Base-by-base conservation (phyloP, 2,329 filamentous ascomycete species). In the Akanthomyces uredinophilus region DNA sequence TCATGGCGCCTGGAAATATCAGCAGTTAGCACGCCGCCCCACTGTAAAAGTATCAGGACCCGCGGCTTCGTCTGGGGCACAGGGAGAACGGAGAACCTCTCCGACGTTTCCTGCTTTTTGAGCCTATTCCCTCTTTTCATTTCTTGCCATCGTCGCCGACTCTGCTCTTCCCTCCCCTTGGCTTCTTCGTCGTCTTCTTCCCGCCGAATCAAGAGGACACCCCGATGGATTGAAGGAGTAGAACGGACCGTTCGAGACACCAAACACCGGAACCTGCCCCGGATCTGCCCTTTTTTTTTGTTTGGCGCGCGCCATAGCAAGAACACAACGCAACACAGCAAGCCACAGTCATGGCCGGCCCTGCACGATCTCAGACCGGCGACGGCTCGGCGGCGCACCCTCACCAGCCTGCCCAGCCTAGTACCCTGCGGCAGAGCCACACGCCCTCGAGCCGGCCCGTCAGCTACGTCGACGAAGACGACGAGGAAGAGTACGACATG, bases 381-480 rank as follows among this genome's bases (percentile, higher is more conserved):
- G 69, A 68, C 66, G 72, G 71, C 49, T 59, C 58, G 32, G 44
- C 65, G 11, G 64, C 63, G 51, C 71, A 68, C 37, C 71, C 73
- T 53, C 79, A 79, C 64, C 72, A 72, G 11, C 78, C 80, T 14
- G 64, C 71, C 27, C 75, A 79, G 61, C 79, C 78, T 8, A 81
- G 79, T 68, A 71, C 75, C 18, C 73, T 83, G 51, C 78, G 79
- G 32, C 77, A 80, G 64, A 77, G 76, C 70, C 76, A 78, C 66
- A 78, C 69, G 43, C 72, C 73, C 5, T 64, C 68, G 39, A 69
- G 66, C 58, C 66, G 69, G 46, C 58, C 65, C 62, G 29, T 64
- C 63, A 59, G 66, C 68, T 62, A 61, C 58, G 50, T 41, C 29
- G 58, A 47, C 37, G 18, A 5, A 50, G 58, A 61, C 49, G 50